A percentile compares a stretch with the other conserved stretches of the same genome.
Conservation (phyloP, 306 rosid genomes). For the Fagus sylvatica region DNA sequence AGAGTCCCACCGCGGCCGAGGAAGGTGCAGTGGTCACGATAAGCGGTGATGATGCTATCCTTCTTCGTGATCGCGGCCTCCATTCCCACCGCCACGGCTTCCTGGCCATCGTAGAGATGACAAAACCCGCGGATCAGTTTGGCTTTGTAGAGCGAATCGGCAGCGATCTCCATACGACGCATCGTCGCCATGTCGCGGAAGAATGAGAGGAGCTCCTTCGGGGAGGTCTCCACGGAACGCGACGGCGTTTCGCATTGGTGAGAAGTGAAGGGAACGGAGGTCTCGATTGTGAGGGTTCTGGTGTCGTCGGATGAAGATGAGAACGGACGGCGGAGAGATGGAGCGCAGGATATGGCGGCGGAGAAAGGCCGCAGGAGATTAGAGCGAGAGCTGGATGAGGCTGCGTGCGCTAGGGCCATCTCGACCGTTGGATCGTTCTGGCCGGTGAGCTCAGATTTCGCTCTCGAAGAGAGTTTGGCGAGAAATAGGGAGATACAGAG, state of each 20-base stretch:
- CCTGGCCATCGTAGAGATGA: conserved; percentile 94
- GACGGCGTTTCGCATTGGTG: conserved; percentile 74
- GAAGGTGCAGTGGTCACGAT: conserved; percentile 86
- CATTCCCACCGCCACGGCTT: conserved; percentile 88
- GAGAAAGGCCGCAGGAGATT: conserved; percentile 14
- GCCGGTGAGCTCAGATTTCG: background rate
- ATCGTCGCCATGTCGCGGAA: conserved; percentile 76
- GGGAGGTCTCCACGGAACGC: conserved; percentile 64
- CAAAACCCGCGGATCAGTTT: conserved; percentile 94
- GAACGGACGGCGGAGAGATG: conserved; percentile 48
- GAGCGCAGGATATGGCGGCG: too few species aligned
- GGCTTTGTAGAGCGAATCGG: conserved; percentile 94
- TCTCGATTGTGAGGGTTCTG: conserved; percentile 59
- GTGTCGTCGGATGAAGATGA: conserved; percentile 45
- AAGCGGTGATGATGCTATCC: conserved; percentile 78
- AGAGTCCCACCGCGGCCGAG: conserved; percentile 78
- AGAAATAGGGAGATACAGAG: background rate
- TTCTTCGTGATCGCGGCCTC: conserved; percentile 69
- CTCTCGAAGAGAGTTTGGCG: background rate
- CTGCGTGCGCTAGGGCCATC: conserved; percentile 60
- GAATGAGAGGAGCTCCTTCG: conserved; percentile 61
- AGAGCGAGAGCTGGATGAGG: conserved; percentile 46
- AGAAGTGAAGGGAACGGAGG: conserved; percentile 73
- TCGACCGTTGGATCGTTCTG: conserved; percentile 24
- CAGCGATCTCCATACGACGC: conserved; percentile 96